Evolutionary conservation across 257 asterid species (phyloP).

Genomic region (Gentiana dahurica): DNA sequence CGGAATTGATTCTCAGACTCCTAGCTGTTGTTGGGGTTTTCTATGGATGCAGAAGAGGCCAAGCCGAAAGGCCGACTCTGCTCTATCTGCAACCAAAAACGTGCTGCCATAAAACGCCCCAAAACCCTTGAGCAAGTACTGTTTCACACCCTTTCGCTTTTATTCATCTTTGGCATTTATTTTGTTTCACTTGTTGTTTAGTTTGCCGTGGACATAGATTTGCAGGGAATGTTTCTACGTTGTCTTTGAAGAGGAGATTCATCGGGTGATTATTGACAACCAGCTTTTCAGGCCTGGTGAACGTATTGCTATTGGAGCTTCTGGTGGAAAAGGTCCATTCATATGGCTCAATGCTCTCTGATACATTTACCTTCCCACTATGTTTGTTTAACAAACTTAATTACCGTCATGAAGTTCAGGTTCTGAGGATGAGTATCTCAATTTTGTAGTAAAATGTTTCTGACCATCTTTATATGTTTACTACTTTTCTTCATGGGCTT

Average conservation of each 20-base stretch:
- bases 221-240: constrained; percentile 86
- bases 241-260: constrained; percentile 86
- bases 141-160: neutral
- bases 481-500: too few species aligned
- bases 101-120: constrained; percentile 91
- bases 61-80: constrained; percentile 54
- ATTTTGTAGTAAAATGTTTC: too few species aligned
- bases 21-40: neutral
- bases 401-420: too few species aligned
- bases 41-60: constrained; percentile 20
- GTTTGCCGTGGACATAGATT: constrained; percentile 27
- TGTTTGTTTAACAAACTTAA: too few species aligned
- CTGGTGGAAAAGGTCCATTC: constrained; percentile 88
- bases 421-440: too few species aligned
- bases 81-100: constrained; percentile 47
- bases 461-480: too few species aligned
- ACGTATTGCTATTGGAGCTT: constrained; percentile 95
- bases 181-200: neutral
- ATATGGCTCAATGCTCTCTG: too few species aligned
- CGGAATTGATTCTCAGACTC: neutral
- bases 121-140: constrained; percentile 82
- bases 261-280: constrained; percentile 65
- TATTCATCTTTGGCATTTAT: neutral
- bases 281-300: constrained; percentile 80
- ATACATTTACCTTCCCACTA: too few species aligned